These are phyloP conservation scores for Uronychia binucleata DNA, from an alignment of 73 alveolate species.

Conservation along the genomic window DNA sequence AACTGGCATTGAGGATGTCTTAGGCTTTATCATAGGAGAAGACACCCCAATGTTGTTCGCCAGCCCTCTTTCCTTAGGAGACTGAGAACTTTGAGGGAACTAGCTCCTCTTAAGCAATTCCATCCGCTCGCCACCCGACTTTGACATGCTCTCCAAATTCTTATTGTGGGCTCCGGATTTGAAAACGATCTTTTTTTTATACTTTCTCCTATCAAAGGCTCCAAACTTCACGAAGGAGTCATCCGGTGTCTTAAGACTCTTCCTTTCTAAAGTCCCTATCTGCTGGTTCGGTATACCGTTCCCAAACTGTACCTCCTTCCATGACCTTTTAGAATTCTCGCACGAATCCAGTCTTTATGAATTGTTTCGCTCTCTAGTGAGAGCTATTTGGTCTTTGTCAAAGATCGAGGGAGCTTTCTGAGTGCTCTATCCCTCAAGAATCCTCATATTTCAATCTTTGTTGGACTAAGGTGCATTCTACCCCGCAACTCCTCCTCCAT, in stretches of 20 bases:
- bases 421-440: not conserved
- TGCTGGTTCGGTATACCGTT: not conserved
- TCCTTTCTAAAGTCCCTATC: not conserved
- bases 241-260: not conserved
- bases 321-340: not conserved
- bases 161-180: not conserved
- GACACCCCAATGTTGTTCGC: too few relatives aligned
- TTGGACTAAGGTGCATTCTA: not conserved
- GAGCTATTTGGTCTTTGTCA: not conserved
- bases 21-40: too few relatives aligned
- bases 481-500: not conserved
- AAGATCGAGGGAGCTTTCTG: not conserved
- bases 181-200: not conserved
- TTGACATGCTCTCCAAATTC: too few relatives aligned
- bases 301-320: not conserved
- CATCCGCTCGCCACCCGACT: too few relatives aligned
- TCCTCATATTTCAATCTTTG: too few relatives aligned
- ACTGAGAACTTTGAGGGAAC: too few relatives aligned
- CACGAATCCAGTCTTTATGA: not conserved
- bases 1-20: constrained; percentile 1
- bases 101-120: too few relatives aligned
- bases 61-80: too few relatives aligned
- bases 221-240: not conserved
- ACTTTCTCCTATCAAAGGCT: not conserved
- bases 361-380: not conserved